Base-by-base conservation (phyloP, 176 grass and related monocot genomes). In the Aegilops tauschii region DNA sequence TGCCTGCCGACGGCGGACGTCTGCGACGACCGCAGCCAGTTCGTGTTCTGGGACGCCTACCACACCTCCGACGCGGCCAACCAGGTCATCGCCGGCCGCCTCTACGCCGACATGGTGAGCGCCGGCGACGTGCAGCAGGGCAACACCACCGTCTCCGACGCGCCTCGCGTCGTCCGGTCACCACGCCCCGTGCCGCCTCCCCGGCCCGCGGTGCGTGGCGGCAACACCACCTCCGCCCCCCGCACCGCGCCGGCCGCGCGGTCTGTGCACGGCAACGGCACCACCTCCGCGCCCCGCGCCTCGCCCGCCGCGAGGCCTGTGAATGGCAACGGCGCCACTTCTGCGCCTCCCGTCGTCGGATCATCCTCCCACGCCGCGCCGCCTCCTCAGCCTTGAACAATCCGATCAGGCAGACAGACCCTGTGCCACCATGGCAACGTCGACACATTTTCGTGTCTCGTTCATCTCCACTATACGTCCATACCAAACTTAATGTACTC, bases 31-130 rank as follows among this genome's bases (percentile, higher is more conserved):
- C 94, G 97, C 82, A 87, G 45, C 42, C 90, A 88, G 27, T 99
- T 88, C 64, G 94, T 99, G 67, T 96, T 99, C 89, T 99, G 97
- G 97, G 97, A 99, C 61, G 97, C 94, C 2, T 99, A 99, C 73
- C 97, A 96, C 92, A 96, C 97, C 72, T 91, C 94, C 30, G 97
- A 99, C 56, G 92, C 97, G 17, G 97, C 97, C 25, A 99, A 96
- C 80, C 64, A 91, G 85, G 73, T 96, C 79, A 99, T 99, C 82
- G 94, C 97, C 36, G 80, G 85, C 36, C 69, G 39, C 78, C 87
- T 99, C 76, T 99, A 92, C 65, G 58, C 66, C 25, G 85, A 87
- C 3, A 91, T 91, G 89, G 81, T 91, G 27, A 58, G 77, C 65
- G 58, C 89, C 11, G 88, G 83, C 79, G 32, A 80, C 5, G 83